Base-by-base conservation (phyloP, 257 asterid genomes). In the Solanum ossicruentum region DNA sequence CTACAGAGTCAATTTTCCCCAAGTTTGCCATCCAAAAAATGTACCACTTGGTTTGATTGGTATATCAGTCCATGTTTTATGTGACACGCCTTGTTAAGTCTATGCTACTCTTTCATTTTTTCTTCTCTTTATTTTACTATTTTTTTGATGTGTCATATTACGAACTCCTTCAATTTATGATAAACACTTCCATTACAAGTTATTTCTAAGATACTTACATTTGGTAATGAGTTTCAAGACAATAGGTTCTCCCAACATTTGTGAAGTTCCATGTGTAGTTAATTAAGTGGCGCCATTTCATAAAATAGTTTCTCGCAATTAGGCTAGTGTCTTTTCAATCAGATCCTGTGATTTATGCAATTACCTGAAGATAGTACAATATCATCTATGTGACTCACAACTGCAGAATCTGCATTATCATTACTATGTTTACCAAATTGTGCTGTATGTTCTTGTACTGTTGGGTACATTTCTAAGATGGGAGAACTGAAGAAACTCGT, bases 401-500 rank as follows among this genome's bases (percentile, higher is more conserved):
- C 47, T 28, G 72, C 6, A 6, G 72, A 65, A 1, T 65, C 72
- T 65, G 45, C 45, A 28, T 20, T 26, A 60, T 60, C 67, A 60
- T 60, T 60, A 21, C 67, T 60, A 10, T 77, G 15, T 52, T 26
- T 52, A 52, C 47, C 43, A 51, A 10, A 21, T 39, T 70, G 54
- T 75, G 12, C 20, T 77, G 9, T 16, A 51, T 52, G 47, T 78
- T 78, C 82, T 75, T 1, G 49, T 75, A 75, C 43, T 78, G 63
- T 8, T 52, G 18, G 49, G 0, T 78, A 1, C 36, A 32, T 36
- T 36, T 36, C 3, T 56, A 52, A 88, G 90, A 77, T 86, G 85
- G 85, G 89, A 56, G 91, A 81, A 21, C 47, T 88, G 49, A 88
- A 88, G 84, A 84, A 86, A 61, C 84, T 86, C 8, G 88, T 88